These are phyloP conservation scores for Melastoma malabathricum DNA, from an alignment of 345 rosid species.

Conservation along the genomic window DNA sequence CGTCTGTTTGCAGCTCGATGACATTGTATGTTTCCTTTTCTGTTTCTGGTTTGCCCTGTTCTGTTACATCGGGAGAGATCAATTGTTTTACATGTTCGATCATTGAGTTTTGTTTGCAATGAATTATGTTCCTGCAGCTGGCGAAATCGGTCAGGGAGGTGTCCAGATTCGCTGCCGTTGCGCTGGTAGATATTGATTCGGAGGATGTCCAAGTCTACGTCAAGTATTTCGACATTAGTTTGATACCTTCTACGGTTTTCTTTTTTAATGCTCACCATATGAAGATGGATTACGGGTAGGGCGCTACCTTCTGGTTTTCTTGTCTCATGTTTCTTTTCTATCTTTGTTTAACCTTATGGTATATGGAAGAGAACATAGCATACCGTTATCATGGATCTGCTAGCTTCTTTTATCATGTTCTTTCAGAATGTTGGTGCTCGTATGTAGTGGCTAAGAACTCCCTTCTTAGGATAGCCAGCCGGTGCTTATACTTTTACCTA, in stretches of 20 bases:
- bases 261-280: constrained; percentile 94
- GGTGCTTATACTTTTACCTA: too few species aligned
- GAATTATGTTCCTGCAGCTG: constrained; percentile 20
- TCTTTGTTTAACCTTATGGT: neutral
- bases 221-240: constrained; percentile 66
- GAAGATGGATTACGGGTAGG: constrained; percentile 91
- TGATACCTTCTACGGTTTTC: constrained; percentile 66
- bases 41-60: too few species aligned
- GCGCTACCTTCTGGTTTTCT: too few species aligned
- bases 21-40: constrained; percentile 20
- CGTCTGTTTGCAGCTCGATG: constrained; percentile 62
- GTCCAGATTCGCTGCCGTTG: constrained; percentile 53
- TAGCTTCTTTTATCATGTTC: neutral
- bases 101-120: neutral
- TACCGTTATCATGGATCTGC: too few species aligned
- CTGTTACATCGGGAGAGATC: neutral
- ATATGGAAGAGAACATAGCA: too few species aligned
- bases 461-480: too few species aligned
- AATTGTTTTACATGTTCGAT: neutral
- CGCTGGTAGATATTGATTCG: constrained; percentile 57
- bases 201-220: constrained; percentile 70
- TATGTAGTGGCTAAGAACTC: too few species aligned
- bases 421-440: too few species aligned
- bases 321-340: too few species aligned
- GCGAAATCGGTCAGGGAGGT: constrained; percentile 63